Evolutionary conservation across 208 protist species (phyloP), one percentile per base, ranked within the genome.

Genomic region (Wallacemonas collosoma): DNA sequence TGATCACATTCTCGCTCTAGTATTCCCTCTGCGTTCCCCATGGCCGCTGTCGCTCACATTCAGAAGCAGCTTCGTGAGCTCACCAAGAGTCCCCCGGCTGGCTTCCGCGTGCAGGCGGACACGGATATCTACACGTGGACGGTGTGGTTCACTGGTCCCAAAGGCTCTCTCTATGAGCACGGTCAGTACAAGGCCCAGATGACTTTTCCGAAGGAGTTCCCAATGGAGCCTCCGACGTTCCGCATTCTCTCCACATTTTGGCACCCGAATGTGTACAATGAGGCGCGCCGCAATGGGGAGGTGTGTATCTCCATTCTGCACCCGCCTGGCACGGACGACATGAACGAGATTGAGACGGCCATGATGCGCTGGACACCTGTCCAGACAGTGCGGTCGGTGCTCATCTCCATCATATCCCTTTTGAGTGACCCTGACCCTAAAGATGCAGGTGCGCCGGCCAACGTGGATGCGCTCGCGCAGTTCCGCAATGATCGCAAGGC

Each of bases 261-360:
- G 95, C 98, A 99, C 86, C 98, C 98, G n/a, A 99, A 99, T 74
- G 90, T 96, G 44, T 99, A 99, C 71, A 65, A 4, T 11, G 60
- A 65, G 8, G 60, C 60, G 3, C 60, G 60, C 41, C 51, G 71
- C 8, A 93, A 99, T 60, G 98, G 98, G 2, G 76, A 83, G 15
- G 98, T 99, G 57, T 99, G 99, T 87, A 99, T 99, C 73, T 98
- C 91, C 57, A 99, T 99, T 76, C 89, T 99, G 40, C 98, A 99
- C 73, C 88, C 97, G 7, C 98, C 98, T 1, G 98, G 98, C 48
- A 98, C 98, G 43, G 98, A 99, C 79, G 93, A 94, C 71, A 94
- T 94, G 80, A 97, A 93, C 65, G 83, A 82, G 9, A 85, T 95
- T 61, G 86, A 96, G 66, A 95, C 81, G 2, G 90, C 93, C 7